Conservation (phyloP, 1,139 yeast genomes). For the Hemisphaericaspora xylanilytica region DNA sequence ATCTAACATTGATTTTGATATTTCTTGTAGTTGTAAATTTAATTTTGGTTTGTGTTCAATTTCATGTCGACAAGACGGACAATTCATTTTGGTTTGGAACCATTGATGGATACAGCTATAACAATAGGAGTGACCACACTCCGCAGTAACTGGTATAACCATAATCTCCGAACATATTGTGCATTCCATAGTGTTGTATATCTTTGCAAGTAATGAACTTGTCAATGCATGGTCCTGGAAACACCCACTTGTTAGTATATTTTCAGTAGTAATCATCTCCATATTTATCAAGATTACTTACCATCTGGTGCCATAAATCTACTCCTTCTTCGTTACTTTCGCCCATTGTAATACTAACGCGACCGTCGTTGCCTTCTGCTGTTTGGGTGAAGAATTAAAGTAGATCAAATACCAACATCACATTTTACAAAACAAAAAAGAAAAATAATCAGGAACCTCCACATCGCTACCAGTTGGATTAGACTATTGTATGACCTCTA, state of each 20-base stretch:
- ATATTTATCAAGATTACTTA: background rate
- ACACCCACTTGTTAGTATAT: background rate
- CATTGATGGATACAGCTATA: slow-evolving; percentile 50
- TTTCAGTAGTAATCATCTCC: background rate
- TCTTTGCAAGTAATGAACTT: slow-evolving; percentile 19
- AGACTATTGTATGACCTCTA: no score
- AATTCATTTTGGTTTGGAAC: slow-evolving; percentile 48
- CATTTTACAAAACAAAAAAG: no score
- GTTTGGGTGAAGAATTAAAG: no score
- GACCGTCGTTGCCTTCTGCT: no score
- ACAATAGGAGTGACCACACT: slow-evolving; percentile 48
- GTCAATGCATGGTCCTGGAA: slow-evolving; percentile 15
- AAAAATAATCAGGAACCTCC: no score
- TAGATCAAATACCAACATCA: no score
- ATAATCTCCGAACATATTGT: slow-evolving; percentile 44
- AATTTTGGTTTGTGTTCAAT: slow-evolving; percentile 43
- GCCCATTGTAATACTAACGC: background rate
- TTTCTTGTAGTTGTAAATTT: slow-evolving; percentile 43
- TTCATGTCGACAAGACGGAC: slow-evolving; percentile 55
- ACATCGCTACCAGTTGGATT: no score
- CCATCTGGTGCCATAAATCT: slow-evolving; percentile 2
- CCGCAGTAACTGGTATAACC: slow-evolving; percentile 42
- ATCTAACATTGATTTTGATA: slow-evolving; percentile 31
- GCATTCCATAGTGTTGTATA: slow-evolving; percentile 35
- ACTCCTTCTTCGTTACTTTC: slow-evolving; percentile 1